phyloP scores from a whole-genome alignment of 352 stramenopile species.

The Phytopythium cucurbitacearum region DNA sequence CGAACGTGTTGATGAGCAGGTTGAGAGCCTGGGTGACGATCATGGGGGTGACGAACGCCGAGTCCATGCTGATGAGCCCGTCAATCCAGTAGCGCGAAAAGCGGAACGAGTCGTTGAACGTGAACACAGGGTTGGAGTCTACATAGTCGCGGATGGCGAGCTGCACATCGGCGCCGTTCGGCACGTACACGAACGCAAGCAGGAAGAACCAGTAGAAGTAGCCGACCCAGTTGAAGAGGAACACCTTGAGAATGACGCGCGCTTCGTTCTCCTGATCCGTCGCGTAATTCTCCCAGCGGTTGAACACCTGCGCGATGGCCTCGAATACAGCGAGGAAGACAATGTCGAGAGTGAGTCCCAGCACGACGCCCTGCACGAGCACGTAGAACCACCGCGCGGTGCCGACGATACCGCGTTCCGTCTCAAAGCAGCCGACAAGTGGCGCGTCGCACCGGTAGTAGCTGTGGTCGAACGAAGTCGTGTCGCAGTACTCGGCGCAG shows the following conservation, averaged over 20 bases:
- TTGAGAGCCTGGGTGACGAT: conserved; percentile 70
- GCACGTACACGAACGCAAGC: conserved; percentile 58
- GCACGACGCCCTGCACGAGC: conserved; percentile 52
- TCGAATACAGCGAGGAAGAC: conserved; percentile 68
- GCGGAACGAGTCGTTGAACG: conserved; percentile 27
- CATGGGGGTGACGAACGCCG: conserved; percentile 61
- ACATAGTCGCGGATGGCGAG: conserved; percentile 32
- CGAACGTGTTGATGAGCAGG: conserved; percentile 63
- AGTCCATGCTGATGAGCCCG: conserved; percentile 57
- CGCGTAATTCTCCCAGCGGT: conserved; percentile 60
- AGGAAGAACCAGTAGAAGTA: conserved; percentile 77
- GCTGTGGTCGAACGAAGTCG: conserved; percentile 25
- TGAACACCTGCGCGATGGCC: conserved; percentile 41
- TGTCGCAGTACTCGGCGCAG: conserved; percentile 43
- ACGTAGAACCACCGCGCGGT: conserved; percentile 67
- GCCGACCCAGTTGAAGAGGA: conserved; percentile 69
- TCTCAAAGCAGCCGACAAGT: conserved; percentile 48
- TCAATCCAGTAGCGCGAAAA: conserved; percentile 63
- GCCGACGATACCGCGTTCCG: conserved; percentile 45
- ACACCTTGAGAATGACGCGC: conserved; percentile 57
- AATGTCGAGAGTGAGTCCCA: conserved; percentile 57
- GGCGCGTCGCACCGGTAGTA: conserved; percentile 52
- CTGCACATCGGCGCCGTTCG: conserved; percentile 45
- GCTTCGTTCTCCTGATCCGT: conserved; percentile 49
- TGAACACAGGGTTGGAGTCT: conserved; percentile 32